A percentile compares a stretch with the other conserved stretches of the same genome.
phyloP scores from a whole-genome alignment of 345 rosid species.

The Microthlaspi erraticum region DNA sequence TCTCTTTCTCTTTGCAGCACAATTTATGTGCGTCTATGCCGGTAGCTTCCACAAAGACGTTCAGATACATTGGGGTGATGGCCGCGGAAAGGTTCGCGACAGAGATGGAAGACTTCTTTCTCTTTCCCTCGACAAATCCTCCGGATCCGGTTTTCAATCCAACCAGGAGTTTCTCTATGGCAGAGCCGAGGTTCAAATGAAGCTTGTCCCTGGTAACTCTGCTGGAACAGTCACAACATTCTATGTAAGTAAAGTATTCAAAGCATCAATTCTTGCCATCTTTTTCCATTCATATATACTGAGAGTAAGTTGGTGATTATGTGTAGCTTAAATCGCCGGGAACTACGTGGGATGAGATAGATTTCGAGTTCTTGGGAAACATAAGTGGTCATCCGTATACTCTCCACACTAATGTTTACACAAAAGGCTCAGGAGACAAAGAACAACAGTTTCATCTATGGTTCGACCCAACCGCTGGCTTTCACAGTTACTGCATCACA shows the following conservation, averaged over 20 bases:
- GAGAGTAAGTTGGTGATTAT: conserved; percentile 10
- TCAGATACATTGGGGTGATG: conserved; percentile 66
- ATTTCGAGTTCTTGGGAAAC: conserved; percentile 53
- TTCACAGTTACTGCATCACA: conserved; percentile 45
- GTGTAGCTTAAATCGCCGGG: conserved; percentile 44
- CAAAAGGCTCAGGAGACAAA: conserved; percentile 45
- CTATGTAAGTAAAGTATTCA: conserved; percentile 47
- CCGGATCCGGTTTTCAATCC: conserved; percentile 71
- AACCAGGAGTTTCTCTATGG: conserved; percentile 58
- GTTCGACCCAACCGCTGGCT: conserved; percentile 41
- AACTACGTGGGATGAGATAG: conserved; percentile 45
- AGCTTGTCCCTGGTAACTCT: conserved; percentile 64
- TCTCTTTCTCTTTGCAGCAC: conserved; percentile 32
- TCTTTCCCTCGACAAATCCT: conserved; percentile 59
- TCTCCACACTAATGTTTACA: conserved; percentile 49
- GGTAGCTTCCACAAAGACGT: conserved; percentile 53
- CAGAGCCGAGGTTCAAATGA: conserved; percentile 57
- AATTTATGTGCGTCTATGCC: conserved; percentile 34
- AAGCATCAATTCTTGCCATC: background rate
- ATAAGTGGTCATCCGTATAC: conserved; percentile 52
- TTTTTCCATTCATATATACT: background rate
- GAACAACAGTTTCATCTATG: conserved; percentile 48
- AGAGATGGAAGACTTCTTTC: conserved; percentile 60
- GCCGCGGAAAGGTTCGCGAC: conserved; percentile 59
- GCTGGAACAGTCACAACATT: conserved; percentile 65